A percentile compares a stretch with the other conserved stretches of the same genome.
Conservation (phyloP, 2,329 filamentous ascomycete genomes). For the Bisporella sp. region DNA sequence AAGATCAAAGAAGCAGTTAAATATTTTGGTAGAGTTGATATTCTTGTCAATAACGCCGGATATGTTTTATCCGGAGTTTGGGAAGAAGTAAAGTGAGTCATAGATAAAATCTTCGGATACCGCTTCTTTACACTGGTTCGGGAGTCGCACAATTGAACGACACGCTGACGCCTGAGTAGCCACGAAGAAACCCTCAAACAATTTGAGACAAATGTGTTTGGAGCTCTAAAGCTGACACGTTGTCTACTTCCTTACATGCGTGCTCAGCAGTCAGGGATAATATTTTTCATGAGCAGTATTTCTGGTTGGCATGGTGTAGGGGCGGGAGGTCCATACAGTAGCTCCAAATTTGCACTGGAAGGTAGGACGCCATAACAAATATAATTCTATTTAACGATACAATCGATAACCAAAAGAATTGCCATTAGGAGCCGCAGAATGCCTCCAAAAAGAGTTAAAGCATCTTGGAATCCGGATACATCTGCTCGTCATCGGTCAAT, state of each 20-base stretch:
- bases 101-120: not conserved
- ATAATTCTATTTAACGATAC: not conserved
- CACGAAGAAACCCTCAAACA: constrained; percentile 5
- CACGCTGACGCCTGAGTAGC: constrained; percentile 1
- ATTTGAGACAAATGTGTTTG: constrained; percentile 49
- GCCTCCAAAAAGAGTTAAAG: constrained; percentile 8
- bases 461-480: constrained; percentile 10
- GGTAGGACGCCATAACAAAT: constrained; percentile 1
- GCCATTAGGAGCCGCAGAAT: constrained; percentile 6
- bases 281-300: constrained; percentile 11
- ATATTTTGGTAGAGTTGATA: constrained; percentile 23
- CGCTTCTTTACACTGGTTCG: not conserved
- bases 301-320: constrained; percentile 8
- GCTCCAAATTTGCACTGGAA: constrained; percentile 14
- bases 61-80: constrained; percentile 19
- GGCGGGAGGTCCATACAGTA: constrained; percentile 6
- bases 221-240: constrained; percentile 39
- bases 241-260: constrained; percentile 42
- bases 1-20: constrained; percentile 28
- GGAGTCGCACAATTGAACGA: not conserved
- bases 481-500: constrained; percentile 41
- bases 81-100: constrained; percentile 23
- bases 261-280: constrained; percentile 30
- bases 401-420: not conserved
- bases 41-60: constrained; percentile 30